These are phyloP conservation scores for Exutisphaerella laricina DNA, from an alignment of 2,329 filamentous ascomycete species.

Conservation along the genomic window DNA sequence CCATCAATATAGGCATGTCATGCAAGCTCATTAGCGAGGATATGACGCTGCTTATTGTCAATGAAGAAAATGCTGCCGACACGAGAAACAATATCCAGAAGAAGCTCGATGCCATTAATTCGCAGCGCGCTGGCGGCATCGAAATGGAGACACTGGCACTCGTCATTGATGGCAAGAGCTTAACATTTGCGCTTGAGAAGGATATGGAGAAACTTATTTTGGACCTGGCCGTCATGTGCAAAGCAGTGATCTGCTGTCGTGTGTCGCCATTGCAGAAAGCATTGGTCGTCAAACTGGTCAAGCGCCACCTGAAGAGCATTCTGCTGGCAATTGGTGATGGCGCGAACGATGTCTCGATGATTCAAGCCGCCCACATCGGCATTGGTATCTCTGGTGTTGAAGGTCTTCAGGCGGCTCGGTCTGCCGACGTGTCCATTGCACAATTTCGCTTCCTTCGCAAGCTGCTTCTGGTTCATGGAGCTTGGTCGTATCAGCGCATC, in stretches of 20 bases:
- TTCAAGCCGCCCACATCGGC: slow-evolving; percentile 95
- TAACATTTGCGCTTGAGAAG: slow-evolving; percentile 88
- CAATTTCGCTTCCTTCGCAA: slow-evolving; percentile 96
- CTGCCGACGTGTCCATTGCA: slow-evolving; percentile 89
- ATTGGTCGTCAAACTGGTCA: slow-evolving; percentile 95
- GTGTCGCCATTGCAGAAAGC: slow-evolving; percentile 97
- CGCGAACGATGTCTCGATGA: slow-evolving; percentile 99
- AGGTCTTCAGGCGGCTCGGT: slow-evolving; percentile 91
- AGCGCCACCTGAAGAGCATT: slow-evolving; percentile 85
- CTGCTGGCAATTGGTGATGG: slow-evolving; percentile 94
- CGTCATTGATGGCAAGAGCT: slow-evolving; percentile 91
- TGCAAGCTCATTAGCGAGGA: slow-evolving; percentile 98
- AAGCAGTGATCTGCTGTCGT: slow-evolving; percentile 96
- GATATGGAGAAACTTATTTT: slow-evolving; percentile 91
- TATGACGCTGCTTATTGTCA: slow-evolving; percentile 95
- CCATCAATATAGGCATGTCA: slow-evolving; percentile 99
- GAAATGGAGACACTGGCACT: slow-evolving; percentile 84
- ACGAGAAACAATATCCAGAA: slow-evolving; percentile 88
- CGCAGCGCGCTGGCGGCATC: slow-evolving; percentile 68
- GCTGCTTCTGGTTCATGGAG: slow-evolving; percentile 86
- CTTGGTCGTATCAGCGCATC: slow-evolving; percentile 96
- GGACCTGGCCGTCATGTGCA: slow-evolving; percentile 90
- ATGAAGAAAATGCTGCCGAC: slow-evolving; percentile 73
- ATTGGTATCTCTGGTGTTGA: slow-evolving; percentile 96
- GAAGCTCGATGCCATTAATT: slow-evolving; percentile 85